These are phyloP conservation scores for Pythium vanterpoolii DNA, from an alignment of 352 stramenopile species.

Conservation along the genomic window DNA sequence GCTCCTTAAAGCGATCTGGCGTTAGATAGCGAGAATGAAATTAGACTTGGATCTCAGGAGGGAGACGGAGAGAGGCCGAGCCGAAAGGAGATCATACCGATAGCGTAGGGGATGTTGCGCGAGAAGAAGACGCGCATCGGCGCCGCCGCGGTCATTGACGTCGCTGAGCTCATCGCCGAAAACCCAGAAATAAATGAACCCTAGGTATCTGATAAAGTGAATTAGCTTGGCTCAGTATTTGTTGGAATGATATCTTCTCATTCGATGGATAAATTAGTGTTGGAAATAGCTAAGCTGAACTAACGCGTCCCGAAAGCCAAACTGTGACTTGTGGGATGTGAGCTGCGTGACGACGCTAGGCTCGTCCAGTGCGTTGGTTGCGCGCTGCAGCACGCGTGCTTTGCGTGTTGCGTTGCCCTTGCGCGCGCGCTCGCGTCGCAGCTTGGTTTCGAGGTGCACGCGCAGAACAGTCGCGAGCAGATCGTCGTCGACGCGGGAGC, in stretches of 20 bases:
- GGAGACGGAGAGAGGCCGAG: neutral
- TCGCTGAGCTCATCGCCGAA: neutral
- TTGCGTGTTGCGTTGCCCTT: slow-evolving; percentile 11
- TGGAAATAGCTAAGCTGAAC: slow-evolving; percentile 23
- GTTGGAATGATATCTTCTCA: neutral
- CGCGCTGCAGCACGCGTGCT: slow-evolving; percentile 21
- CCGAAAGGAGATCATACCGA: slow-evolving; percentile 32
- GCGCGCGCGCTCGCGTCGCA: slow-evolving; percentile 21
- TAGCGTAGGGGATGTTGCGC: slow-evolving; percentile 62
- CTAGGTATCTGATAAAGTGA: neutral
- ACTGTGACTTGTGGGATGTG: slow-evolving; percentile 24
- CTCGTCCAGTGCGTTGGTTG: slow-evolving; percentile 31
- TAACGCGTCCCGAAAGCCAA: slow-evolving; percentile 37
- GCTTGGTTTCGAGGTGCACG: slow-evolving; percentile 31
- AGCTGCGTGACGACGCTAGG: slow-evolving; percentile 28
- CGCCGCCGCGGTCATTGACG: slow-evolving; percentile 50
- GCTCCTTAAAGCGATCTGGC: slow-evolving; percentile 18
- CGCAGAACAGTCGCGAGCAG: slow-evolving; percentile 39
- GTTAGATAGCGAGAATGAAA: too few species aligned
- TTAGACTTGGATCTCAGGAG: neutral
- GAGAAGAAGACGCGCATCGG: slow-evolving; percentile 65
- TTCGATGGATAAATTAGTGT: slow-evolving; percentile 13
- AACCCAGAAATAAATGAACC: neutral
- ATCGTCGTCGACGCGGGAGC: slow-evolving; percentile 32
- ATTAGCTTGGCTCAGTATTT: slow-evolving; percentile 30